Evolutionary conservation across 441 rosid species (phyloP).

Genomic region (Pelargonium myrrhifolium): DNA sequence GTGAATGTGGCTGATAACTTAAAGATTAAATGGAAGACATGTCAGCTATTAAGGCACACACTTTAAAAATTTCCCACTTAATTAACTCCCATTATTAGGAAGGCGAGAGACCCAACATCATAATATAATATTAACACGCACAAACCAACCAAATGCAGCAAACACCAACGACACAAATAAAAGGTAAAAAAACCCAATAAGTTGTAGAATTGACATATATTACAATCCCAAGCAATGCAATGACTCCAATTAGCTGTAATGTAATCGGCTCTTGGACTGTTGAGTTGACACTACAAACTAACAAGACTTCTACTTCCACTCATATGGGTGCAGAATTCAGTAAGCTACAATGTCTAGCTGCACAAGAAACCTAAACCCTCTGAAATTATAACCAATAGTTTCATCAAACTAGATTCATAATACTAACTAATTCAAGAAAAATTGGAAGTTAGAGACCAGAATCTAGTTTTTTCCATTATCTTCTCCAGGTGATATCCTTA

Average conservation of each 20-base stretch:
- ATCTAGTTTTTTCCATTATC: neutral
- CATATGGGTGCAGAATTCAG: neutral
- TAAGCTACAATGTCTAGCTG: neutral
- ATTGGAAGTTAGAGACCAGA: neutral
- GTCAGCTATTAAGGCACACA: neutral
- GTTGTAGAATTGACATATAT: neutral
- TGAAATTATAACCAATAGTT: neutral
- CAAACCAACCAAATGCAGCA: neutral
- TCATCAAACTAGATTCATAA: neutral
- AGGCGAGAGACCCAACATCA: neutral
- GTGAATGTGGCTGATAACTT: neutral
- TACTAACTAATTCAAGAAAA: neutral
- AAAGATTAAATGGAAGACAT: neutral
- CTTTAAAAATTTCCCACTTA: neutral
- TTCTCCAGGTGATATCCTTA: neutral
- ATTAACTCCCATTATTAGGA: neutral
- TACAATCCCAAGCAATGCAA: neutral
- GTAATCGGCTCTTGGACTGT: neutral
- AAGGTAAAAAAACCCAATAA: neutral
- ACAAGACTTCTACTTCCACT: neutral
- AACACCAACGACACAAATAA: neutral
- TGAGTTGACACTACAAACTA: neutral
- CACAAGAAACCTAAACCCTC: constrained; percentile 2
- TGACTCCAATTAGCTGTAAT: neutral
- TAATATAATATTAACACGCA: neutral